A percentile compares a stretch with the other conserved stretches of the same genome.
Conservation (phyloP, 345 rosid species). For the Populus deltoides region DNA sequence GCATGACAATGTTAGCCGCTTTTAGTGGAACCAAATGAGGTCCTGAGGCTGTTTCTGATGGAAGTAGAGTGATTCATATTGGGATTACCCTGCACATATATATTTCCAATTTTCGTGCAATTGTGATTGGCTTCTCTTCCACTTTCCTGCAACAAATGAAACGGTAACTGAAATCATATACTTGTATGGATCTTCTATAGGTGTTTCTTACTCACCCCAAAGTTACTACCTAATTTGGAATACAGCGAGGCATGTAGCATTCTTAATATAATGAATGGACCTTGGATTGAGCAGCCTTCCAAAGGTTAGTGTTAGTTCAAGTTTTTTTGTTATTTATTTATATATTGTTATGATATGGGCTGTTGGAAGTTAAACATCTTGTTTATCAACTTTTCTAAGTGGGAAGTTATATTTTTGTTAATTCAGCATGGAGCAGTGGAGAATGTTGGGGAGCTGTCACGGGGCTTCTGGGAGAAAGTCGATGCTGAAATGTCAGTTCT, state of each 20-base stretch:
- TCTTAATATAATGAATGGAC: conserved; percentile 91
- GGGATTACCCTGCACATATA: too few relatives aligned
- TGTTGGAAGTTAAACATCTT: background rate
- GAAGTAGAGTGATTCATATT: too few relatives aligned
- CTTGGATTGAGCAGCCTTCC: conserved; percentile 81
- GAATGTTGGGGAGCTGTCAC: conserved; percentile 54
- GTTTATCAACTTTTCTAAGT: background rate
- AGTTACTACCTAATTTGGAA: conserved; percentile 80
- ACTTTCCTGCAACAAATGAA: too few relatives aligned
- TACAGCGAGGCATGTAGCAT: conserved; percentile 91
- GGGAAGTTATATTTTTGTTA: background rate
- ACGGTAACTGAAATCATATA: too few relatives aligned
- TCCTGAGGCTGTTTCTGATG: too few relatives aligned
- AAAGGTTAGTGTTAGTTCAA: conserved; percentile 41
- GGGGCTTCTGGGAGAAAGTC: conserved; percentile 5
- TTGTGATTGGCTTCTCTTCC: too few relatives aligned
- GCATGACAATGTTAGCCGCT: too few relatives aligned
- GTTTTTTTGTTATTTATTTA: too few relatives aligned
- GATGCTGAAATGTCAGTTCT: background rate
- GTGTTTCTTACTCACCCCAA: conserved; percentile 89
- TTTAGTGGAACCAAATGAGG: too few relatives aligned
- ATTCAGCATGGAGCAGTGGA: conserved; percentile 69
- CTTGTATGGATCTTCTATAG: conserved; percentile 23
- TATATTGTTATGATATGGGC: too few relatives aligned
- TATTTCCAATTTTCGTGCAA: too few relatives aligned